Evolutionary conservation across 805 yeast species (phyloP).

Genomic region (Cyberlindnera euphorbiae): DNA sequence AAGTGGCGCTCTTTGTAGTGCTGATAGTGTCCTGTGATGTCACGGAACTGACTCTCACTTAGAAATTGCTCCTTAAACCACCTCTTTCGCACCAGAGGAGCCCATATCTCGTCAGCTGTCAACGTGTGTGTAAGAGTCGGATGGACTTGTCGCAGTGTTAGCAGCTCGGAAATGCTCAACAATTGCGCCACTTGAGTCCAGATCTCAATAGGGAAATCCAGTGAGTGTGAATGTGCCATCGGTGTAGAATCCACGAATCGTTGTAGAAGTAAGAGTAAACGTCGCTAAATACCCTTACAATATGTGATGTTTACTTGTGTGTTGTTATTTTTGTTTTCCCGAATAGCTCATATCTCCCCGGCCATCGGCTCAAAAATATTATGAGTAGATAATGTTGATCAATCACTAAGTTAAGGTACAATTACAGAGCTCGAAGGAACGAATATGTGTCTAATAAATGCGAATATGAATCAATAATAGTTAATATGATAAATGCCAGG

Average conservation of each 20-base stretch:
- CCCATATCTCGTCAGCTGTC: constrained; percentile 17
- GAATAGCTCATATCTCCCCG: too few relatives aligned
- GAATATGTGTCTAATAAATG: too few relatives aligned
- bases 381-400: too few relatives aligned
- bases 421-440: too few relatives aligned
- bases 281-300: too few relatives aligned
- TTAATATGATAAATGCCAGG: too few relatives aligned
- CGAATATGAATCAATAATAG: not conserved
- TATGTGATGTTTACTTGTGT: too few relatives aligned
- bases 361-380: too few relatives aligned
- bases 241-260: too few relatives aligned
- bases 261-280: too few relatives aligned
- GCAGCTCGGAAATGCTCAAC: constrained; percentile 11
- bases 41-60: not conserved
- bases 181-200: constrained; percentile 12
- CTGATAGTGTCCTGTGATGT: not conserved
- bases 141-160: constrained; percentile 9
- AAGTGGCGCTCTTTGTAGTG: constrained; percentile 7
- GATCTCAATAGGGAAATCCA: constrained; percentile 18
- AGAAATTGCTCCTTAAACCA: constrained; percentile 18
- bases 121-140: constrained; percentile 2
- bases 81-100: constrained; percentile 2
- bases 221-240: constrained; percentile 4
- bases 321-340: too few relatives aligned
- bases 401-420: too few relatives aligned